Conservation (phyloP, 805 yeast genomes). For the Lipomyces lipofer region DNA sequence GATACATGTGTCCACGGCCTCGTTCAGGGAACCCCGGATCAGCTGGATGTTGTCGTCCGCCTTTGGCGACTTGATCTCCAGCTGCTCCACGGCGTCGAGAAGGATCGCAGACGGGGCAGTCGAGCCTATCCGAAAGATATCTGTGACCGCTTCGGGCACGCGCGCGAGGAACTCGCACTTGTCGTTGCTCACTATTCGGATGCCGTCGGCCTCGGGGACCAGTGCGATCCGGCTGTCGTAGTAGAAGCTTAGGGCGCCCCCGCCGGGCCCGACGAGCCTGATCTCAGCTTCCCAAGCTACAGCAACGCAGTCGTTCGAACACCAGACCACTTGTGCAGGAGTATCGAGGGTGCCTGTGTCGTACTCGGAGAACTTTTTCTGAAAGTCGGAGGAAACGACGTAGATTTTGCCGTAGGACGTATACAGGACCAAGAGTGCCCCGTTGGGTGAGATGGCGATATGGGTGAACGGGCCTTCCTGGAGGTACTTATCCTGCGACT, state of each 20-base stretch:
- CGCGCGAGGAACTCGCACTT: conserved; percentile 62
- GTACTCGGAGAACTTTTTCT: conserved; percentile 48
- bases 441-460: conserved; percentile 54
- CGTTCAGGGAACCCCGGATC: conserved; percentile 50
- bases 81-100: conserved; percentile 70
- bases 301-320: conserved; percentile 80
- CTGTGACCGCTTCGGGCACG: conserved; percentile 58
- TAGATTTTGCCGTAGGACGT: conserved; percentile 48
- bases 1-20: conserved; percentile 72
- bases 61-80: conserved; percentile 69
- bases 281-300: conserved; percentile 61
- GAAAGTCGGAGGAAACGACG: conserved; percentile 52
- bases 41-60: conserved; percentile 73
- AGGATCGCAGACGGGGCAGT: conserved; percentile 78
- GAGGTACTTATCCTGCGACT: conserved; percentile 43
- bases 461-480: conserved; percentile 53
- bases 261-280: conserved; percentile 69
- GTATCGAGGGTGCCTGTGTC: conserved; percentile 42
- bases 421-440: conserved; percentile 55
- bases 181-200: conserved; percentile 60
- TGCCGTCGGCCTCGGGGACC: conserved; percentile 67
- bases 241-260: conserved; percentile 39
- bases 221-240: conserved; percentile 45
- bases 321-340: conserved; percentile 66
- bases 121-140: conserved; percentile 80